Percentiles rank a stretch among this genome's conserved stretches.
Conservation (phyloP, 345 rosid genomes). For the Populus tremula region DNA sequence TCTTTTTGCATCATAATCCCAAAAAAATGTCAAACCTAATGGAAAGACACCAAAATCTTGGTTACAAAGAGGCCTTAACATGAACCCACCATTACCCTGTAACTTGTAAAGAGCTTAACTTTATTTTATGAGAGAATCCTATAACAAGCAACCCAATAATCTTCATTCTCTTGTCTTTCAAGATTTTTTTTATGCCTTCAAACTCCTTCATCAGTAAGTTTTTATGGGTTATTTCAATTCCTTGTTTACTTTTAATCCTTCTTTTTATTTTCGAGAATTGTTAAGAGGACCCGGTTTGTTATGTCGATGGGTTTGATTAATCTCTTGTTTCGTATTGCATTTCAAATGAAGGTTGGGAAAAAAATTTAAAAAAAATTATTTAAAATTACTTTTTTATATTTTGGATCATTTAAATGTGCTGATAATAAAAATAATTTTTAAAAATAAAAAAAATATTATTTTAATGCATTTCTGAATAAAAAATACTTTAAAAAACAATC, state of each 20-base stretch:
- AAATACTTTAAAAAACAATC: accelerated
- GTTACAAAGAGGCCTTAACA: constrained; percentile 40
- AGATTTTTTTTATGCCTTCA: constrained; percentile 69
- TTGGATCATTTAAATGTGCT: accelerated
- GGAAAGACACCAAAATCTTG: constrained; percentile 55
- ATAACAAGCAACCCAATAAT: constrained; percentile 47
- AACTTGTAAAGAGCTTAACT: constrained; percentile 65
- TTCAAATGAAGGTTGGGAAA: too few species aligned
- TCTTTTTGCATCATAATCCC: background rate
- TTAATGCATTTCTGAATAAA: too few species aligned
- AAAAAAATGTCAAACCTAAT: constrained; percentile 38
- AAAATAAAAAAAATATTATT: too few species aligned
- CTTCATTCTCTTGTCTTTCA: constrained; percentile 57
- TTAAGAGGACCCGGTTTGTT: background rate
- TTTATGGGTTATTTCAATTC: background rate
- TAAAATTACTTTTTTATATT: too few species aligned
- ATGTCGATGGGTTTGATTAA: background rate
- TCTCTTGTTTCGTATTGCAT: accelerated
- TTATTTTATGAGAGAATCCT: constrained; percentile 45
- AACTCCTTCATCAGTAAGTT: constrained; percentile 66
- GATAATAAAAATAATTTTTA: too few species aligned
- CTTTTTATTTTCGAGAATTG: background rate
- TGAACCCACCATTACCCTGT: constrained; percentile 48
- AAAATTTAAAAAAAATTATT: too few species aligned
- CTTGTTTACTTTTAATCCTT: background rate